Conservation (phyloP, 1,284 basidiomycete species). For the Xerocomus amazonicus region DNA sequence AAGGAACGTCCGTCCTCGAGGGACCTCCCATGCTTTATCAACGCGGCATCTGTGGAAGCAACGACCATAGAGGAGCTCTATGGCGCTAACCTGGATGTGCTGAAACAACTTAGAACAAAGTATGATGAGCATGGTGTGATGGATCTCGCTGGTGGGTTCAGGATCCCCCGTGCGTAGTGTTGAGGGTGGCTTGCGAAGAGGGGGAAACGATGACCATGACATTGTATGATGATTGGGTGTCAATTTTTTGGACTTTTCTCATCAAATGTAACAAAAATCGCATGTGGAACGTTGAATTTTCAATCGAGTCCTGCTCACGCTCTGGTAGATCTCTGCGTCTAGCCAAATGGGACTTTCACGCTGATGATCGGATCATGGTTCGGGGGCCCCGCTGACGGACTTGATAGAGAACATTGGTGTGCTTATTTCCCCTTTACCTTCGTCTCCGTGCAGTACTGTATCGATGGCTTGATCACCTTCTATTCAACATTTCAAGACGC, state of each 20-base stretch:
- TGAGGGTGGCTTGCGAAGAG: neutral
- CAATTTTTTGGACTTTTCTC: too few species aligned
- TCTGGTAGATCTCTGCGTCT: too few species aligned
- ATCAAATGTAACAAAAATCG: neutral
- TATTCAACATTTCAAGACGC: too few species aligned
- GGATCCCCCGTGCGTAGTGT: neutral
- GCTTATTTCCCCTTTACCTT: too few species aligned
- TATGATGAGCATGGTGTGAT: neutral
- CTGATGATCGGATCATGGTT: too few species aligned
- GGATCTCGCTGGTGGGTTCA: neutral
- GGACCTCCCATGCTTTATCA: conserved; percentile 13
- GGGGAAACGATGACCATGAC: neutral
- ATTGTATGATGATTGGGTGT: too few species aligned
- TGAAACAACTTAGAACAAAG: neutral
- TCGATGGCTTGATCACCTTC: too few species aligned
- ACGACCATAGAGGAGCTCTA: conserved; percentile 14
- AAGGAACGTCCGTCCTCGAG: conserved; percentile 1
- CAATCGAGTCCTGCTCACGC: too few species aligned
- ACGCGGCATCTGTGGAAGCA: conserved; percentile 8
- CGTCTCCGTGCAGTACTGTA: too few species aligned
- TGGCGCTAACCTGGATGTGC: neutral
- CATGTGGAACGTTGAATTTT: neutral
- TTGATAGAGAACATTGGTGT: too few species aligned
- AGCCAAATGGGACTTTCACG: too few species aligned
- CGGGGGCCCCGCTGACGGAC: too few species aligned